A percentile compares a stretch with the other conserved stretches of the same genome.
phyloP scores from a whole-genome alignment of 2,329 filamentous ascomycete genomes.

The Hypocreales sp. region DNA sequence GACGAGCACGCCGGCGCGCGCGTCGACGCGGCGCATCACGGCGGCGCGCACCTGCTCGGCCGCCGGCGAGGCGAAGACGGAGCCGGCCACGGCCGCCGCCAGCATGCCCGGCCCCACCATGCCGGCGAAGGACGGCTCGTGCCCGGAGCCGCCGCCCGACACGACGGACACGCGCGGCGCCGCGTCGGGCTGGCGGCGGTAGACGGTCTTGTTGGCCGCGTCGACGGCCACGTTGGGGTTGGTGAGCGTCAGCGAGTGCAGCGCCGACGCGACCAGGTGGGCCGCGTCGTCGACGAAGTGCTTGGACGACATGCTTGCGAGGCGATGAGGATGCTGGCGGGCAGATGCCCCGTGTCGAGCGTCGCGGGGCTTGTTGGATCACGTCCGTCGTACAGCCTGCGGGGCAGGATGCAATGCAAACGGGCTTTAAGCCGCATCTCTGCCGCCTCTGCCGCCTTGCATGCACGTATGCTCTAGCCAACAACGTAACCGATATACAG shows the following conservation, averaged over 20 bases:
- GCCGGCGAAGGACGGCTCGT: slow-evolving; percentile 76
- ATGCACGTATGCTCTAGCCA: no score
- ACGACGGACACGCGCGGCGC: slow-evolving; percentile 63
- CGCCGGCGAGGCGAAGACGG: slow-evolving; percentile 70
- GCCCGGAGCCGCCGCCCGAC: slow-evolving; percentile 77
- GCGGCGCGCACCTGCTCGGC: slow-evolving; percentile 71
- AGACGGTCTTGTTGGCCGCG: slow-evolving; percentile 66
- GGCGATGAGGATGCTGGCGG: no score
- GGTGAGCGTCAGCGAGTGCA: slow-evolving; percentile 62
- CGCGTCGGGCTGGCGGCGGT: slow-evolving; percentile 38
- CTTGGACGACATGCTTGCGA: slow-evolving; percentile 41
- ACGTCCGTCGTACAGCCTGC: no score
- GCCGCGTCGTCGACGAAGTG: slow-evolving; percentile 83
- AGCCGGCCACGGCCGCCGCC: slow-evolving; percentile 69
- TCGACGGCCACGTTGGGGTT: slow-evolving; percentile 78
- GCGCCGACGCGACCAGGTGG: slow-evolving; percentile 60
- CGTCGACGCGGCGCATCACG: slow-evolving; percentile 57
- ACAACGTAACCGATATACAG: no score
- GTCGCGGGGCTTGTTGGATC: no score
- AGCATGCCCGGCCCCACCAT: slow-evolving; percentile 76
- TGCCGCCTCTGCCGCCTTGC: no score
- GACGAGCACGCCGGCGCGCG: slow-evolving; percentile 63
- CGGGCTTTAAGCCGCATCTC: no score
- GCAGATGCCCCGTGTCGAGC: no score
- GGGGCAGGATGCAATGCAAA: no score